A percentile compares a stretch with the other conserved stretches of the same genome.
Conservation (phyloP, 2,329 filamentous ascomycete species). For the Diaporthe sp. region DNA sequence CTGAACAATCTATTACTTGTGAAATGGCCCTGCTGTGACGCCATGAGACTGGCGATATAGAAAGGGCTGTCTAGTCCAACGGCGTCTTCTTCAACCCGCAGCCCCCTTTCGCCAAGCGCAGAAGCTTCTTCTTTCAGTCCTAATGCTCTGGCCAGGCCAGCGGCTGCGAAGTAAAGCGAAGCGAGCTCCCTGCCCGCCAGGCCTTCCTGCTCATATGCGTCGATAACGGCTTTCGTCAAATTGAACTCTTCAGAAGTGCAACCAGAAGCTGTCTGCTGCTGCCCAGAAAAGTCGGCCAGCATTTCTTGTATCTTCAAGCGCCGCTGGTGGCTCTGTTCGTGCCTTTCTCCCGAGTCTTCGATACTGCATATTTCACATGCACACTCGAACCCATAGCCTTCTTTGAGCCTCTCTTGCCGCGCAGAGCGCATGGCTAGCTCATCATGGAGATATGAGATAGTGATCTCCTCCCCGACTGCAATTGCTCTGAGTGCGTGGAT, state of each 20-base stretch:
- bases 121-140: not conserved
- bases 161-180: constrained; percentile 20
- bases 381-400: constrained; percentile 4
- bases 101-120: not conserved
- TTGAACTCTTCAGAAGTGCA: not conserved
- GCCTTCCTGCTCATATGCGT: constrained; percentile 9
- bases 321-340: not conserved
- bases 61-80: constrained; percentile 12
- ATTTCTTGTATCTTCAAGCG: not conserved
- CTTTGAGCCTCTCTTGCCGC: not conserved
- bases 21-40: not conserved
- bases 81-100: not conserved
- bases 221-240: not conserved
- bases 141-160: not conserved
- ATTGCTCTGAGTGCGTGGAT: constrained; percentile 2
- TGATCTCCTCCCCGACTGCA: constrained; percentile 8
- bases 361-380: constrained; percentile 4
- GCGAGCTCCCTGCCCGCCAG: constrained; percentile 15
- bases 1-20: not conserved
- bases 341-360: not conserved
- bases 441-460: constrained; percentile 1
- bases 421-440: not conserved
- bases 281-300: not conserved
- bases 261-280: not conserved
- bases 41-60: not conserved